Evolutionary conservation across 2,329 filamentous ascomycete genomes (phyloP).

Genomic region (Aspergillus sergii): DNA sequence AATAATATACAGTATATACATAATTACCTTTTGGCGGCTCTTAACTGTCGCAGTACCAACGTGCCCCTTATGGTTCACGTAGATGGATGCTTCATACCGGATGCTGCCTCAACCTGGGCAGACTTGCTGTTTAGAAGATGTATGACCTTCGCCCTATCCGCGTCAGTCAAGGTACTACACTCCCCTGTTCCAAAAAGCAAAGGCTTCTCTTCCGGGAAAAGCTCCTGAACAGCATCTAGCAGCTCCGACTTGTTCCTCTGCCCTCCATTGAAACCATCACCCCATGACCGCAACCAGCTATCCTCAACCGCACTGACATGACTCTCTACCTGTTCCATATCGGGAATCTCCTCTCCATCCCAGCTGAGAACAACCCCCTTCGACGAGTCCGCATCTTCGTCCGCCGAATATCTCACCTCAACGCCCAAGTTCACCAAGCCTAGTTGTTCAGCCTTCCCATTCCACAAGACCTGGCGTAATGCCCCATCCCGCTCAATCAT

Average conservation of each 20-base stretch:
- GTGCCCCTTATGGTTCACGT: neutral
- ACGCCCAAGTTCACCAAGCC: conserved; percentile 44
- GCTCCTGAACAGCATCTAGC: conserved; percentile 30
- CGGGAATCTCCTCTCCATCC: conserved; percentile 37
- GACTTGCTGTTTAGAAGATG: neutral
- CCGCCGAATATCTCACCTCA: conserved; percentile 35
- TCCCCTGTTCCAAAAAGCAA: conserved; percentile 7
- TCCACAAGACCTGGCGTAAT: conserved; percentile 50
- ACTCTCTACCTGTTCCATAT: conserved; percentile 36
- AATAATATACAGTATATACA: conserved; percentile 12
- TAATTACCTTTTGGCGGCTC: neutral
- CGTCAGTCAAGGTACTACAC: conserved; percentile 23
- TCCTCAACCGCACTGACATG: conserved; percentile 28
- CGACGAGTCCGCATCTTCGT: conserved; percentile 19
- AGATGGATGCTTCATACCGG: neutral
- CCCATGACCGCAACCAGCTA: neutral
- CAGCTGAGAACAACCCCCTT: conserved; percentile 37
- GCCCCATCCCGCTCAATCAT: conserved; percentile 42
- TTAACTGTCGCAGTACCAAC: neutral
- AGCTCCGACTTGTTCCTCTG: conserved; percentile 24
- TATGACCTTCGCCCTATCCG: conserved; percentile 25
- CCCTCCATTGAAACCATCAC: neutral
- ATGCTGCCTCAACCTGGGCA: neutral
- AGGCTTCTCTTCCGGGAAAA: conserved; percentile 30
- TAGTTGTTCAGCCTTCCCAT: conserved; percentile 40